phyloP scores from a whole-genome alignment of 2,329 filamentous ascomycete genomes.

The Cercospora berteroae region DNA sequence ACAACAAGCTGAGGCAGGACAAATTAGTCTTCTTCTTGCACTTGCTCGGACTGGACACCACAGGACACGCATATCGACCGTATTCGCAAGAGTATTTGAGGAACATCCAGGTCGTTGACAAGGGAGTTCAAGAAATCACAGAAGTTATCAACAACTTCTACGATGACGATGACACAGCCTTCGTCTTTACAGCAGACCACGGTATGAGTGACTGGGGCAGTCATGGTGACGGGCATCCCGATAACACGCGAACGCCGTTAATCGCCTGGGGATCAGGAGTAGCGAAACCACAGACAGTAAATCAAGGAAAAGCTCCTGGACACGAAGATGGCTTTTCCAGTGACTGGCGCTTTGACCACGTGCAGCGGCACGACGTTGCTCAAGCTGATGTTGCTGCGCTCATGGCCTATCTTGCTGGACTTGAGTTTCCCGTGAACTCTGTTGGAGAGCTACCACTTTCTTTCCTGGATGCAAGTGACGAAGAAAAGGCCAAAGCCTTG shows the following conservation, averaged over 20 bases:
- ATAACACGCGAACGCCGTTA: constrained; percentile 92
- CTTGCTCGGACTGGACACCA: constrained; percentile 85
- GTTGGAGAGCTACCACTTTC: constrained; percentile 87
- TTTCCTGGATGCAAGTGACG: constrained; percentile 69
- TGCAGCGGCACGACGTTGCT: constrained; percentile 84
- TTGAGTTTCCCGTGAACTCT: constrained; percentile 92
- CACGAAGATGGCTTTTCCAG: constrained; percentile 85
- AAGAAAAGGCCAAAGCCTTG: constrained; percentile 79
- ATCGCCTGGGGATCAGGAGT: constrained; percentile 93
- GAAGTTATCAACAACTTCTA: constrained; percentile 84
- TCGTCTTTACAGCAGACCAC: constrained; percentile 95
- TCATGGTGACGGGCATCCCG: constrained; percentile 93
- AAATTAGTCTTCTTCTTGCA: constrained; percentile 95
- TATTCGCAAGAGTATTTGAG: constrained; percentile 94
- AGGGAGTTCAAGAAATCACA: constrained; percentile 81
- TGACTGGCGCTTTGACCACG: constrained; percentile 78
- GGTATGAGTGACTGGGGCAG: constrained; percentile 99
- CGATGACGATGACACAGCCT: constrained; percentile 76
- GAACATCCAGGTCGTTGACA: constrained; percentile 91
- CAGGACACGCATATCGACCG: constrained; percentile 79
- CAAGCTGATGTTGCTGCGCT: constrained; percentile 93
- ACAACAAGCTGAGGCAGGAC: constrained; percentile 71
- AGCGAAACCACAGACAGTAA: constrained; percentile 64
- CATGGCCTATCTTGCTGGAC: constrained; percentile 87
- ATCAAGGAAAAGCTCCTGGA: constrained; percentile 64